Conservation (phyloP, 768 basidiomycete species). For the Flagelloscypha sp. region DNA sequence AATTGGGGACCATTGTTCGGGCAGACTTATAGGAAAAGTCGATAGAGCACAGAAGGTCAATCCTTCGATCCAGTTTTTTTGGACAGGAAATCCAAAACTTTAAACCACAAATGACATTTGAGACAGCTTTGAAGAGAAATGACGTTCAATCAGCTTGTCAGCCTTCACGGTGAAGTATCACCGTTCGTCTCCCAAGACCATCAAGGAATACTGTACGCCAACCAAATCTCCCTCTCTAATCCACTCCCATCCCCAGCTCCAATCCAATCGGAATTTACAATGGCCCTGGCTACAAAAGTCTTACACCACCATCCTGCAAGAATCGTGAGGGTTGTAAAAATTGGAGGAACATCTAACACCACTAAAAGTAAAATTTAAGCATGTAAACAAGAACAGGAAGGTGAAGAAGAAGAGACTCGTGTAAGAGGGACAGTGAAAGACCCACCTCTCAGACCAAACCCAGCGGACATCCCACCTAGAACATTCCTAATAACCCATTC, state of each 20-base stretch:
- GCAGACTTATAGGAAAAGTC: no score
- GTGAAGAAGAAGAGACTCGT: neutral
- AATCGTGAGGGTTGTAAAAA: conserved; percentile 70
- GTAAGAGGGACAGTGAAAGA: conserved; percentile 1
- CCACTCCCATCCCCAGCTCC: conserved; percentile 47
- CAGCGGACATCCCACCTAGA: conserved; percentile 79
- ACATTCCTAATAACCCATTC: conserved; percentile 82
- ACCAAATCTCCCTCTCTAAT: conserved; percentile 74
- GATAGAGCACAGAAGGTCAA: no score
- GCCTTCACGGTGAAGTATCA: no score
- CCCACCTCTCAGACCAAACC: conserved; percentile 75
- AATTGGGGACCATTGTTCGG: no score
- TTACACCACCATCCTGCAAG: conserved; percentile 67
- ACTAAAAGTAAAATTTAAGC: conserved; percentile 33
- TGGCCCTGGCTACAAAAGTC: conserved; percentile 47
- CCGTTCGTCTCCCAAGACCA: no score
- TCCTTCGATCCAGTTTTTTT: no score
- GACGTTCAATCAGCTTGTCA: no score
- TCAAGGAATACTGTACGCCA: conserved; percentile 76
- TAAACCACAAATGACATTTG: no score
- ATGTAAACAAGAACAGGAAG: neutral
- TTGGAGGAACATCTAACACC: conserved; percentile 66
- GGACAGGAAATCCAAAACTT: no score
- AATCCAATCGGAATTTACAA: conserved; percentile 65
- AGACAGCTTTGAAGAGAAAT: no score